These are phyloP conservation scores for Fraxinus baroniana DNA, from an alignment of 305 asterid genomes.

Conservation along the genomic window DNA sequence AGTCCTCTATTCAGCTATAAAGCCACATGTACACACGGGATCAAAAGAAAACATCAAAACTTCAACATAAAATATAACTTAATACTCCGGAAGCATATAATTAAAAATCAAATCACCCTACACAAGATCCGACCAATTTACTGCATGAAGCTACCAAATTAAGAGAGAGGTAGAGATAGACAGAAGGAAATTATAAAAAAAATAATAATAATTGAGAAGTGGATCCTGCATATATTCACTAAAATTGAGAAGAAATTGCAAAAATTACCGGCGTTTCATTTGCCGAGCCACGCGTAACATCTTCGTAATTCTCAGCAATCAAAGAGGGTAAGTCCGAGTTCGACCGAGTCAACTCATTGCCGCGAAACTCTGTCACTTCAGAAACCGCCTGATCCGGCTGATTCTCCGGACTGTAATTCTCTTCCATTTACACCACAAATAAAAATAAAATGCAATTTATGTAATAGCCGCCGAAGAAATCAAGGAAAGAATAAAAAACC, in stretches of 20 bases:
- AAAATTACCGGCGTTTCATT: conserved; percentile 34
- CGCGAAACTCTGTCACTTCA: conserved; percentile 10
- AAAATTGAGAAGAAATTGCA: conserved; percentile 17
- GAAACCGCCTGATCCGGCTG: conserved; percentile 17
- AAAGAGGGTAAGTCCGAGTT: conserved; percentile 44
- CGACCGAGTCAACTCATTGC: conserved; percentile 40
- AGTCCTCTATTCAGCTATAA: not conserved
- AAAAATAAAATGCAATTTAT: conserved; percentile 22
- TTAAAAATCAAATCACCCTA: not conserved
- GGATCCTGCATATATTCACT: not conserved
- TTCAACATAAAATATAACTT: not conserved
- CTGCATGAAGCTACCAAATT: not conserved
- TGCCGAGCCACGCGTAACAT: conserved; percentile 24
- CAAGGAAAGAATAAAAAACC: conserved; percentile 17
- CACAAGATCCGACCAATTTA: conserved; percentile 16
- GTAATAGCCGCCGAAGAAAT: not conserved
- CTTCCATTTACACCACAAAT: conserved; percentile 29
- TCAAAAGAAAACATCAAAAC: conserved; percentile 3
- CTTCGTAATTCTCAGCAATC: conserved; percentile 39
- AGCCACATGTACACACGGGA: not conserved
- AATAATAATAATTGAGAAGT: not conserved
- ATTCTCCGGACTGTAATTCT: conserved; percentile 14
- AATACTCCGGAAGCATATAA: not conserved
- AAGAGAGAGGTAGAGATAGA: not conserved
- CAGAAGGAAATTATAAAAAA: not conserved